Evolutionary conservation across 2,329 filamentous ascomycete species (phyloP), one percentile per base, ranked within the genome.

Genomic region (Colletotrichum karsti): DNA sequence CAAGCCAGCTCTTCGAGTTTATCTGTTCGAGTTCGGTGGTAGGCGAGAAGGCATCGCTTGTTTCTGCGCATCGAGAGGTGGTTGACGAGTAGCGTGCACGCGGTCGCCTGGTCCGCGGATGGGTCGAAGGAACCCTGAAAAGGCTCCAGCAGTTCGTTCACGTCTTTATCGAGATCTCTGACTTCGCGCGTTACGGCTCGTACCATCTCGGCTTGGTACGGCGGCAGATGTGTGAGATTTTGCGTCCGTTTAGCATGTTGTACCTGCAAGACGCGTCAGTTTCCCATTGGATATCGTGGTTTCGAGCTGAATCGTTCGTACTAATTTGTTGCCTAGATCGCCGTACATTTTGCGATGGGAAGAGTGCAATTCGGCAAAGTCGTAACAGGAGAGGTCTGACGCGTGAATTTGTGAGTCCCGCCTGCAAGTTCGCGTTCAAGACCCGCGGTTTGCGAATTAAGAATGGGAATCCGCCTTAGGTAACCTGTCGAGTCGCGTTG

Each of bases 211-310:
- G 94, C 92, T 80, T 97, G 94, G 78, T 98, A 98, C 4, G 94
- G 91, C 1, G 96, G 96, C 3, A 99, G 88, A 77, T 97, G 90
- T 33, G 91, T 84, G 63, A 99, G 89, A 72, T 93, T 92, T 80
- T 96, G 94, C 18, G 93, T 97, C 77, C 96, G 90, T 86, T 98
- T 98, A 78, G 96, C 96, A 85, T 98, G 93, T 84, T 95, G 92
- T 74, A 97, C 95, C 93, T 97, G 72, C 28, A 22, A 51, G 51
- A 28, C 50, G 53, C 57, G 68, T 72, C 72, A 57, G 70, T 74
- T 54, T 41, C n/a, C 64, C 39, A 60, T 42, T 22, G 20, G 42
- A 13, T 20, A 37, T 44, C 7, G 18, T 7, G 26, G 41, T 58
- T 48, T 15, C 50, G 41, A 55, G 53, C 28, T n/a, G 12, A 28